phyloP scores from a whole-genome alignment of 768 basidiomycete genomes.

The Calocybe gangraenosa region DNA sequence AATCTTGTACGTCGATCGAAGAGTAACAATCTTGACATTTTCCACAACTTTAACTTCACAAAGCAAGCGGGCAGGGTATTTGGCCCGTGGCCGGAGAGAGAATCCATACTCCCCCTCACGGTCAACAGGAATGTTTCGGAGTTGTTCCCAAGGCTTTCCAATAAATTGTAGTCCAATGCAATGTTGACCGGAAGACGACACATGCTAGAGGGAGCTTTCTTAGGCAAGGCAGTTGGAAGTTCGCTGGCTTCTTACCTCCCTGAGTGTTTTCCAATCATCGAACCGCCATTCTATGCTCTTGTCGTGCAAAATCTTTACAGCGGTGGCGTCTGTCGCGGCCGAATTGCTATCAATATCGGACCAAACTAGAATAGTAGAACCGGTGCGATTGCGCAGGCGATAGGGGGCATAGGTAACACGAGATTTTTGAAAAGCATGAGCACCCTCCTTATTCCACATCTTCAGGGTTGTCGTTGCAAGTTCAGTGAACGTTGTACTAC shows the following conservation, averaged over 20 bases:
- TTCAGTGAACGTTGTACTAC: slow-evolving; percentile 89
- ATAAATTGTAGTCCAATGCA: slow-evolving; percentile 81
- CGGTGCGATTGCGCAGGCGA: slow-evolving; percentile 86
- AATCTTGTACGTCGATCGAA: slow-evolving; percentile 89
- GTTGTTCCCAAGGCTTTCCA: slow-evolving; percentile 84
- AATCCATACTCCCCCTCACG: slow-evolving; percentile 90
- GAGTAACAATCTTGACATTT: slow-evolving; percentile 90
- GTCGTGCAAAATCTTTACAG: slow-evolving; percentile 65
- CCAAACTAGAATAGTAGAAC: slow-evolving; percentile 82
- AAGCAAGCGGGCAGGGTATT: slow-evolving; percentile 74
- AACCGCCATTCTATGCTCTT: slow-evolving; percentile 92
- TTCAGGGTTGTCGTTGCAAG: slow-evolving; percentile 70
- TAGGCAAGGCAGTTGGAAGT: not conserved
- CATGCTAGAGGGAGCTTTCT: slow-evolving; percentile 38
- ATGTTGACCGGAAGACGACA: slow-evolving; percentile 71
- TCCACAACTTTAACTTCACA: slow-evolving; percentile 89
- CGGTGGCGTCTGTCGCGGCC: slow-evolving; percentile 41
- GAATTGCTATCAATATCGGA: slow-evolving; percentile 64
- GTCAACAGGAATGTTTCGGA: slow-evolving; percentile 88
- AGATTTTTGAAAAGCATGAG: slow-evolving; percentile 65
- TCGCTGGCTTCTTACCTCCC: slow-evolving; percentile 59
- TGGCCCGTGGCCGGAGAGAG: slow-evolving; percentile 74
- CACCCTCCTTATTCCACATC: slow-evolving; percentile 72
- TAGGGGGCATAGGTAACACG: slow-evolving; percentile 93
- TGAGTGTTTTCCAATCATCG: slow-evolving; percentile 90